Conservation (phyloP, 208 protist species). For the Leishmania braziliensis region DNA sequence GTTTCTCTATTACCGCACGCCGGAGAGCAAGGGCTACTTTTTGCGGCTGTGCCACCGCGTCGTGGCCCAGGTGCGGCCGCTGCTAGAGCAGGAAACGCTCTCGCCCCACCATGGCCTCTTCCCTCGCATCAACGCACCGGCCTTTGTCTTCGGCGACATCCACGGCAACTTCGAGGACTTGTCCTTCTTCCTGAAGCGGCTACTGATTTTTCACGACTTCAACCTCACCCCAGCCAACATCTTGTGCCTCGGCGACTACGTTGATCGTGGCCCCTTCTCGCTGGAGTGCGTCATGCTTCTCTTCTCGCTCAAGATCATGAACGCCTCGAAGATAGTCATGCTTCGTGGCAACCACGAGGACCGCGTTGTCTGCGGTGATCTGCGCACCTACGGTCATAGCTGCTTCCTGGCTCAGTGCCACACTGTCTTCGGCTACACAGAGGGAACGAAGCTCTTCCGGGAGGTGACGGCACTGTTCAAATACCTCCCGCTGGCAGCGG, state of each 20-base stretch:
- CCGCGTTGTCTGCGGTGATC: slow-evolving; percentile 72
- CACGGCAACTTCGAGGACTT: slow-evolving; percentile 87
- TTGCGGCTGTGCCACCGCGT: slow-evolving; percentile 50
- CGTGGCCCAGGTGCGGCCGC: slow-evolving; percentile 45
- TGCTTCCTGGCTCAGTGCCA: slow-evolving; percentile 76
- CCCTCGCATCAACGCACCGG: slow-evolving; percentile 52
- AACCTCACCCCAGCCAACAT: slow-evolving; percentile 63
- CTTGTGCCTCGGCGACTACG: slow-evolving; percentile 99
- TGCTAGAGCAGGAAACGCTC: slow-evolving; percentile 69
- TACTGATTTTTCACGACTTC: slow-evolving; percentile 71
- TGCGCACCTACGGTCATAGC: slow-evolving; percentile 61
- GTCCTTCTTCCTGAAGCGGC: slow-evolving; percentile 57
- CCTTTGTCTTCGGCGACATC: slow-evolving; percentile 82
- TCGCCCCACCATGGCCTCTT: slow-evolving; percentile 51
- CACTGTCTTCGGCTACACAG: slow-evolving; percentile 52
- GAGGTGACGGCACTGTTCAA: slow-evolving; percentile 68
- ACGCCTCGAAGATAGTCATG: slow-evolving; percentile 65
- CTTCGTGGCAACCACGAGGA: slow-evolving; percentile 91
- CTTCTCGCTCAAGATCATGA: slow-evolving; percentile 79
- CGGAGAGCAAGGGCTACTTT: slow-evolving; percentile 55
- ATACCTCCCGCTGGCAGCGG: slow-evolving; percentile 71
- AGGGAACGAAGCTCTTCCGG: slow-evolving; percentile 61
- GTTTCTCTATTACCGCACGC: slow-evolving; percentile 54
- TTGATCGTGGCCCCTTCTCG: slow-evolving; percentile 95
- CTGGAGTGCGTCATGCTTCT: slow-evolving; percentile 90